Percentiles rank a stretch among this genome's conserved stretches.
Evolutionary conservation across 371 early-diverging fungal genomes (phyloP).

Genomic region (Rhizopus delemar): DNA sequence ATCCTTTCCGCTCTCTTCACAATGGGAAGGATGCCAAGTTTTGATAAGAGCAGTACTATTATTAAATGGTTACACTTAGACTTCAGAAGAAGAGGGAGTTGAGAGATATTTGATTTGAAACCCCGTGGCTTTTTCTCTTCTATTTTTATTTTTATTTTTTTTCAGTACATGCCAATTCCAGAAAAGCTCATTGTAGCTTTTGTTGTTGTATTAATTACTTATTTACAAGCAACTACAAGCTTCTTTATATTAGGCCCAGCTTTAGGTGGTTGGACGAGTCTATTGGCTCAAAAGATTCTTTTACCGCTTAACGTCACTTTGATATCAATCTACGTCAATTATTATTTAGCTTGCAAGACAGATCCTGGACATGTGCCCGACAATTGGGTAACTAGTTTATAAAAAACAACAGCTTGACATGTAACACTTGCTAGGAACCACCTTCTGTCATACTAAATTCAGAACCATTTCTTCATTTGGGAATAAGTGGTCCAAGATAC

Average conservation of each 20-base stretch:
- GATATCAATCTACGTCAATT: constrained; percentile 69
- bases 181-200: constrained; percentile 21
- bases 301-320: constrained; percentile 62
- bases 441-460: constrained; percentile 12
- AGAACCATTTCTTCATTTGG: constrained; percentile 4
- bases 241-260: constrained; percentile 27
- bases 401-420: background rate
- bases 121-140: background rate
- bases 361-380: constrained; percentile 78
- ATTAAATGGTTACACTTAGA: too few species aligned
- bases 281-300: constrained; percentile 36
- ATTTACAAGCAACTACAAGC: constrained; percentile 18
- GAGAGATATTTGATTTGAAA: background rate
- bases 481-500: constrained; percentile 50
- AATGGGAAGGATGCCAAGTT: too few species aligned
- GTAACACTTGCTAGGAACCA: constrained; percentile 14
- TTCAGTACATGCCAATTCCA: constrained; percentile 13
- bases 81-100: too few species aligned
- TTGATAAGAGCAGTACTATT: too few species aligned
- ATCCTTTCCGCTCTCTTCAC: too few species aligned
- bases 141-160: constrained; percentile 1
- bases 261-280: constrained; percentile 26
- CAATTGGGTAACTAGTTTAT: constrained; percentile 52
- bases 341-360: constrained; percentile 70
- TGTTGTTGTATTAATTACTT: constrained; percentile 20